Evolutionary conservation across 163 green algal species (phyloP), one percentile per base, ranked within the genome.

Genomic region (Chlorella variabilis): DNA sequence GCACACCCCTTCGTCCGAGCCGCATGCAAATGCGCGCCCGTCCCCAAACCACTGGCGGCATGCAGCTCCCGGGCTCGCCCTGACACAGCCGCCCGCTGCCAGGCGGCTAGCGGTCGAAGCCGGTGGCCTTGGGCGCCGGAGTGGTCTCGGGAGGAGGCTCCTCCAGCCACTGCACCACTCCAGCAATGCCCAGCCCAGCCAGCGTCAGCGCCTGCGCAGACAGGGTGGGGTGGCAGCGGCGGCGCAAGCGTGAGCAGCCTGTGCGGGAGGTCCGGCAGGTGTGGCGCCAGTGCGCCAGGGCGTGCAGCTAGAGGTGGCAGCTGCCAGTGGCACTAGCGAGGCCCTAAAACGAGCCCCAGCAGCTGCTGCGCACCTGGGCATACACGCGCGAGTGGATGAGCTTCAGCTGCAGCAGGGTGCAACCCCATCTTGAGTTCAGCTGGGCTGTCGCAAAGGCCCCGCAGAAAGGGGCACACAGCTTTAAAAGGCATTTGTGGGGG

Each of bases 351-450:
- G 9, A 38, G n/a, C 29, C 42, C 38, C 65, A 49, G 38, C 66
- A 63, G 59, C 59, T 67, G 59, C 59, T 20, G 59, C 31, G 2
- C 39, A 90, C 88, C 83, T 92, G 89, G n/a, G 89, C 88, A 74
- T 89, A 90, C 0, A 92, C 77, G 25, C 89, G 74, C 2, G 76
- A 78, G 63, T 92, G 89, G 33, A 92, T 92, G 23, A 92, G 54
- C 70, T 92, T 91, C 18, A 82, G 56, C 82, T 83, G n/a, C 56
- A n/a, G 36, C 8, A 41, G 38, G 34, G 38, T 15, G 39, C 0
- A 33, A 11, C 6, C 3, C 3, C 4, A 54, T 11, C 4, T 36
- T 36, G 27, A 23, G 58, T 6, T 67, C 34, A 31, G 34, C 8
- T 73, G 54, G 5, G 20, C 20, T 9, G 54, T 62, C 38, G 25